Base-by-base conservation (phyloP, 192 early-diverging fungal genomes). In the Coemansia sp. region DNA sequence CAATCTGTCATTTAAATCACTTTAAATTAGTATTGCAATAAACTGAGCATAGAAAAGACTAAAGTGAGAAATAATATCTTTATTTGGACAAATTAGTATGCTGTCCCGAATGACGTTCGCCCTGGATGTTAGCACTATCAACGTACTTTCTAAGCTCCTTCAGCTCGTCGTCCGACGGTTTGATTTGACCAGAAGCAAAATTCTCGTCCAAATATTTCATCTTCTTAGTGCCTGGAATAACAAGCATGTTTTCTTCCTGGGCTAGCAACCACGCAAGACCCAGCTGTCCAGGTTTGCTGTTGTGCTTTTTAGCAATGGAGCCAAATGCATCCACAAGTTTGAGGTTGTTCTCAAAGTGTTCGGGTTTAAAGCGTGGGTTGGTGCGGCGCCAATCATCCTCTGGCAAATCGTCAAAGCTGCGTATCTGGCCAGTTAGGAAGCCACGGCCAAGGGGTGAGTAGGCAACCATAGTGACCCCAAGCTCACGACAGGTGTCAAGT, bases 381-480 rank as follows among this genome's bases (percentile, higher is more conserved):
- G 39, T 63, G 12, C 74, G 61, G 63, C 88, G 72, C 67, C 73
- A 86, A 65, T 92, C 91, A 42, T 62, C 72, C 26, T 67, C 67
- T 12, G 67, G 73, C 9, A 92, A 72, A 40, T 90, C 86, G 10
- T 87, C 85, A 49, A 70, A 60, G 15, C 66, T 77, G 62, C 76
- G 76, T 67, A 88, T 85, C n/a, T 82, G 77, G 12, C 91, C 90
- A 3, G 88, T 86, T 53, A 93, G 67, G 47, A 92, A 87, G 7
- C 93, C 93, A 52, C 87, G 85, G 3, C 89, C 90, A 8, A 92
- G 64, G 9, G 89, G 91, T 8, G 89, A 89, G 63, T 92, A 90
- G 4, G 92, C 89, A 37, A 95, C 77, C 9, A 91, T 70, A 16
- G 85, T 89, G 48, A 93, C 79, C 48, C 89, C 89, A 4, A 93